Evolutionary conservation across 148 eudicot genomes (phyloP).

Genomic region (Rhododendron ferrugineum): DNA sequence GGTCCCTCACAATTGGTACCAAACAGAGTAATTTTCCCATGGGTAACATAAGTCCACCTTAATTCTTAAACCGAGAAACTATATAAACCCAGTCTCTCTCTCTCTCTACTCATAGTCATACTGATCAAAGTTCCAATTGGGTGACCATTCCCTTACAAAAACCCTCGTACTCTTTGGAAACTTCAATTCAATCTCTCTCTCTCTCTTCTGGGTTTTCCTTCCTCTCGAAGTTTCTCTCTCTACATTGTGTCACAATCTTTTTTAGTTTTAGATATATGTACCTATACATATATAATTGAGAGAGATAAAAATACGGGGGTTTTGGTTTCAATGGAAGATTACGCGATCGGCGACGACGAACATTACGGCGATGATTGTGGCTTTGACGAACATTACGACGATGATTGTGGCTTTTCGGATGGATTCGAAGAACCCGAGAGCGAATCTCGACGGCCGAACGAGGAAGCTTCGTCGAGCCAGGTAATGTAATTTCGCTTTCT

Average conservation of each 20-base stretch:
- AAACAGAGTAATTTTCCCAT: background rate
- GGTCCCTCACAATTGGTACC: too few relatives aligned
- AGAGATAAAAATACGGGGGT: background rate
- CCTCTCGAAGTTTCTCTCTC: background rate
- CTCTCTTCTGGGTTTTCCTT: background rate
- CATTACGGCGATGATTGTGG: conserved; percentile 25
- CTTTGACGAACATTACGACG: conserved; percentile 23
- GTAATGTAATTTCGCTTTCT: conserved; percentile 16
- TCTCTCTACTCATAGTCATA: background rate
- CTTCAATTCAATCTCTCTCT: background rate
- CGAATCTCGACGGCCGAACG: conserved; percentile 3
- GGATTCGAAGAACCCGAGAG: conserved; percentile 26
- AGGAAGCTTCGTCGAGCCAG: conserved; percentile 28
- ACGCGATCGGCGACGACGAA: conserved; percentile 30
- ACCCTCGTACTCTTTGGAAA: background rate
- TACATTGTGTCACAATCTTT: background rate
- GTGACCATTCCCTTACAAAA: background rate
- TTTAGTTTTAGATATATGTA: background rate
- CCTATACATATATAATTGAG: background rate
- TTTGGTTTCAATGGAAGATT: conserved; percentile 29
- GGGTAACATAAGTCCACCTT: background rate
- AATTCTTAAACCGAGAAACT: background rate
- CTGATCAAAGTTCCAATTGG: background rate
- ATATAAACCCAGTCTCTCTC: background rate
- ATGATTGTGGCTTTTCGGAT: conserved; percentile 20